Base-by-base conservation (phyloP, 129 eudicot species). In the Heracleum sosnowskyi region DNA sequence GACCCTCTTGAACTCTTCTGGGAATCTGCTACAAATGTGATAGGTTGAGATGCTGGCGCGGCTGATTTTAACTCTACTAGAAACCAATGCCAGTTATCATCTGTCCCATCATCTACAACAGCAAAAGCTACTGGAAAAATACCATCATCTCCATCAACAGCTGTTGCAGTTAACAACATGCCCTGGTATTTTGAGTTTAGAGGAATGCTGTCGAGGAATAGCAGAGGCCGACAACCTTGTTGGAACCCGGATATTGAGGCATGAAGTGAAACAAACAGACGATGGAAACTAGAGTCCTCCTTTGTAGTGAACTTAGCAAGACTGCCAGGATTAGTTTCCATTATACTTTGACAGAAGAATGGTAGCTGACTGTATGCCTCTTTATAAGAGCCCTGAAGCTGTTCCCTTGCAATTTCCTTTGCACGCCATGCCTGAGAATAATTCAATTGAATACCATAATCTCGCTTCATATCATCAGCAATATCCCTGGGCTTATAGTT, bases 371-470 rank as follows among this genome's bases (percentile, higher is more conserved):
- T 80, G 74, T 91, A 93, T 15, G 98, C 87, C 79, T 93, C 96
- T 83, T 84, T 88, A 69, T 89, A 89, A 7, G 98, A 91, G 20
- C 98, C 98, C 79, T 89, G 98, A 82, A 93, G 96, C 85, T 93
- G 91, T 81, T 89, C 98, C 71, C 88, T 80, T 17, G 97, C 98
- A 62, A 88, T 86, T 79, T 91, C 97, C 81, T 91, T 93, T 7
- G 96, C 98, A 53, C 98, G 97, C 96, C 98, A 89, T 62, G 98
- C 98, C 82, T 93, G 98, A 2, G 93, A 86, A 76, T 93, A 93
- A 81, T 93, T 91, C 83, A 93, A 70, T 47, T 86, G 88, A 76
- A 93, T 88, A 47, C 97, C 98, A 75, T 88, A 93, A 79, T 93
- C 98, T 46, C 93, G 87, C 45, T 93, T 70, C 66, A 93, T 91